Evolutionary conservation across 805 yeast species (phyloP), one percentile per base, ranked within the genome.

Genomic region (Kurtzmaniella fragi): DNA sequence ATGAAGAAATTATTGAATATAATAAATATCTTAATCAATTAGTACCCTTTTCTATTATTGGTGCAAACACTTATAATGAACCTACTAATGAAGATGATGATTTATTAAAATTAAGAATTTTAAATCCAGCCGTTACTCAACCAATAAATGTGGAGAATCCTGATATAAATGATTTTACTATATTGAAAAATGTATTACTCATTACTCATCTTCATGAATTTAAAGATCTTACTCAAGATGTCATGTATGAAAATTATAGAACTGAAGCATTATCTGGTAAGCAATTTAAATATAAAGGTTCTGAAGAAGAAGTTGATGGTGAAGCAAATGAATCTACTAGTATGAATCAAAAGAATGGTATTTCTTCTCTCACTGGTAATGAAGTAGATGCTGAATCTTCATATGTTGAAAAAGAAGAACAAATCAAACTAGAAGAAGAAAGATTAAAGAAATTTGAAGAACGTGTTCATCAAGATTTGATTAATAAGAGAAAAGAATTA

Each of bases 391-490:
- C 46, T 29, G 51, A 45, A 32, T 34, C 52, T 12, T 59, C 54
- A 41, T 70, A 69, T 48, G 45, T 62, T 42, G 77, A 79, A 30
- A 85, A 91, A 61, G 97, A 89, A 61, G 95, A 87, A 62, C 95
- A 87, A 64, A 84, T 88, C 53, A 80, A 85, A 53, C 68, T 82
- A 38, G 96, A 89, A 62, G 96, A 89, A 64, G 95, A 86, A 63
- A 77, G 95, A 64, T 73, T 89, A 55, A 81, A 75, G 54, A 84
- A 86, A 32, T 86, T 85, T 58, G 96, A 89, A 64, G 88, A 82
- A 61, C 73, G 93, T 51, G 95, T 89, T 17, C 96, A 89, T 64
- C 85, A 82, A 56, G 96, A 88, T 61, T 71, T 89, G 57, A 70
- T 84, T 56, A 72, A 74, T 58, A 86, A 89, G 70, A 75, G 93